These are phyloP conservation scores for Xylariaceae sp. DNA, from an alignment of 2,329 filamentous ascomycete species.

Conservation along the genomic window DNA sequence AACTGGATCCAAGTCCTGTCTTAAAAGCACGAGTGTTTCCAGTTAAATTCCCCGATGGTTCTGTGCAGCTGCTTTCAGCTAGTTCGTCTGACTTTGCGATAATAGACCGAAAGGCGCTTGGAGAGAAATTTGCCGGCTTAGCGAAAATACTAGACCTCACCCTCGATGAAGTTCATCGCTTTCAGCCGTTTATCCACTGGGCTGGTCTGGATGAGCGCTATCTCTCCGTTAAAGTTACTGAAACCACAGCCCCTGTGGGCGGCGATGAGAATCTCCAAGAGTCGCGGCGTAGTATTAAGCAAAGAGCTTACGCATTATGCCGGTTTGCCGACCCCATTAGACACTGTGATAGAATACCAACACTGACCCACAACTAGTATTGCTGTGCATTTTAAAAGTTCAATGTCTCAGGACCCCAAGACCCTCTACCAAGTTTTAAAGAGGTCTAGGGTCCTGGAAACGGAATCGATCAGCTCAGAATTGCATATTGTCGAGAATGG, in stretches of 20 bases:
- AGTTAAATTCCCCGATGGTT: slow-evolving; percentile 29
- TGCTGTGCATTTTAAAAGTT: slow-evolving; percentile 40
- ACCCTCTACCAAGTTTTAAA: slow-evolving; percentile 34
- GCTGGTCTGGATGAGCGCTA: slow-evolving; percentile 40
- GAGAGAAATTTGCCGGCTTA: slow-evolving; percentile 35
- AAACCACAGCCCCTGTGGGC: slow-evolving; percentile 40
- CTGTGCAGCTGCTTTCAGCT: slow-evolving; percentile 18
- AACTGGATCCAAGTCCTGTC: background rate
- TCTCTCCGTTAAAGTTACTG: slow-evolving; percentile 43
- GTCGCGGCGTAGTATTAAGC: too few relatives aligned
- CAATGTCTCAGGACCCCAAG: slow-evolving; percentile 20
- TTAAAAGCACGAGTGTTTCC: slow-evolving; percentile 34
- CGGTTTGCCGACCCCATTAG: too few relatives aligned
- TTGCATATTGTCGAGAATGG: background rate
- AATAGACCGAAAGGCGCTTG: slow-evolving; percentile 42
- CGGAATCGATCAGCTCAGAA: slow-evolving; percentile 20
- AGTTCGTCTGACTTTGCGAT: slow-evolving; percentile 42
- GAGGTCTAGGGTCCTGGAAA: slow-evolving; percentile 37
- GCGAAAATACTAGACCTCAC: slow-evolving; percentile 46
- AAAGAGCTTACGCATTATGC: too few relatives aligned
- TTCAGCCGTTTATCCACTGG: slow-evolving; percentile 46
- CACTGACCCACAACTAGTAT: too few relatives aligned
- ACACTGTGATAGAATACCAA: too few relatives aligned
- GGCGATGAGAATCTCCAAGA: slow-evolving; percentile 35
- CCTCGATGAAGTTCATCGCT: slow-evolving; percentile 40